phyloP scores from a whole-genome alignment of 768 basidiomycete species.

The Suillus luteus region DNA sequence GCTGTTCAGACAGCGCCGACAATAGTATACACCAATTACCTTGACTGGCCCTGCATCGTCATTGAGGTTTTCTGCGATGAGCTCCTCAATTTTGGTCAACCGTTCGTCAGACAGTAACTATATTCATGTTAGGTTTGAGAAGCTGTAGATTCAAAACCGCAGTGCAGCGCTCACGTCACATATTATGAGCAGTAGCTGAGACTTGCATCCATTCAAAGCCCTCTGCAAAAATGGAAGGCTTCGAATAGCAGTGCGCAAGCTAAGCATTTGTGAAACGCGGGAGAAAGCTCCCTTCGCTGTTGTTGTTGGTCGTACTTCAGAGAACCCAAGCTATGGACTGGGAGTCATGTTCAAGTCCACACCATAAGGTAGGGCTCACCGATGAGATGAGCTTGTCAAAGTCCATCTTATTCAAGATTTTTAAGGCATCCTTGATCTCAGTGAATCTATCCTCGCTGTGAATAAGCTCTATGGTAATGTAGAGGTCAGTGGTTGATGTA shows the following conservation, averaged over 20 bases:
- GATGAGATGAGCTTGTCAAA: constrained; percentile 84
- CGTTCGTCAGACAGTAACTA: constrained; percentile 80
- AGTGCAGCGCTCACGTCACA: constrained; percentile 46
- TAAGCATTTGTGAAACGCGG: constrained; percentile 78
- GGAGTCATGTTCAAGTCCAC: background rate
- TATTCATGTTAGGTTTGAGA: background rate
- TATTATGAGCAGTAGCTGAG: constrained; percentile 64
- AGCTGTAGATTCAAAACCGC: background rate
- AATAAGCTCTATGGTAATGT: constrained; percentile 58
- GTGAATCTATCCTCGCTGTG: constrained; percentile 74
- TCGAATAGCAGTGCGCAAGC: constrained; percentile 70
- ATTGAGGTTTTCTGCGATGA: constrained; percentile 68
- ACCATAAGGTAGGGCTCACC: constrained; percentile 36
- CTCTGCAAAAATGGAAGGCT: constrained; percentile 63
- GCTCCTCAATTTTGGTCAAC: constrained; percentile 58
- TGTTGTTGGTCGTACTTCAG: constrained; percentile 55
- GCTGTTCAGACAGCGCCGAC: constrained; percentile 2
- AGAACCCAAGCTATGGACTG: constrained; percentile 58
- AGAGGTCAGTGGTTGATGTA: constrained; percentile 11
- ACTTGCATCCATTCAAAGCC: constrained; percentile 58
- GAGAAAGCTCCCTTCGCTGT: constrained; percentile 65
- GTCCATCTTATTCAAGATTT: constrained; percentile 76
- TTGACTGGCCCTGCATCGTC: constrained; percentile 65
- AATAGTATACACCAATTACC: constrained; percentile 37
- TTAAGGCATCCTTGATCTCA: constrained; percentile 67